These are phyloP conservation scores for Saussurea involucrata DNA, from an alignment of 129 eudicot species.

Conservation along the genomic window DNA sequence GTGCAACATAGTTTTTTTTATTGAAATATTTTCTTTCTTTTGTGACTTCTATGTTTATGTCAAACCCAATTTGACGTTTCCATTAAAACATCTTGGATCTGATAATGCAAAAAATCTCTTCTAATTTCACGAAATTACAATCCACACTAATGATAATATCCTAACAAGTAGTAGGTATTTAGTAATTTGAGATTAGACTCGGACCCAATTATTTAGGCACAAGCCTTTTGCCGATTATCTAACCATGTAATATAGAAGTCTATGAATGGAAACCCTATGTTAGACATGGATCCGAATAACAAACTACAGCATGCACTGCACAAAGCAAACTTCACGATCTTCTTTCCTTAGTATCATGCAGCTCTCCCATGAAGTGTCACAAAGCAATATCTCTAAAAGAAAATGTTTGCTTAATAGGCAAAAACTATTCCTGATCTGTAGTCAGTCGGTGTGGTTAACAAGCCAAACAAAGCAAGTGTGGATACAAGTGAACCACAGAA, in stretches of 20 bases:
- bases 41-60: neutral
- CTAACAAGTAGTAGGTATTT: neutral
- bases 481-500: neutral
- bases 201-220: neutral
- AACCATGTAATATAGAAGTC: neutral
- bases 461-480: neutral
- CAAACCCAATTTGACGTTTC: neutral
- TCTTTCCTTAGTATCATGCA: neutral
- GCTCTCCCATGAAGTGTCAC: neutral
- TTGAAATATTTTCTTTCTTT: neutral
- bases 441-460: neutral
- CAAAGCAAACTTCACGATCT: neutral
- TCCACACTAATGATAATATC: conserved; percentile 1
- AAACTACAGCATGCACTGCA: neutral
- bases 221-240: neutral
- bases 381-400: neutral
- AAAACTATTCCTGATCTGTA: neutral
- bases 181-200: neutral
- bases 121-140: neutral
- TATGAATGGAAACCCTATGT: neutral
- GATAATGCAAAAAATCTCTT: neutral
- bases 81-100: neutral
- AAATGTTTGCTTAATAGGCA: neutral
- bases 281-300: neutral
- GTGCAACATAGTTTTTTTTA: neutral